Evolutionary conservation across 768 basidiomycete genomes (phyloP), one percentile per base, ranked within the genome.

Genomic region (Gymnopilus junonius): DNA sequence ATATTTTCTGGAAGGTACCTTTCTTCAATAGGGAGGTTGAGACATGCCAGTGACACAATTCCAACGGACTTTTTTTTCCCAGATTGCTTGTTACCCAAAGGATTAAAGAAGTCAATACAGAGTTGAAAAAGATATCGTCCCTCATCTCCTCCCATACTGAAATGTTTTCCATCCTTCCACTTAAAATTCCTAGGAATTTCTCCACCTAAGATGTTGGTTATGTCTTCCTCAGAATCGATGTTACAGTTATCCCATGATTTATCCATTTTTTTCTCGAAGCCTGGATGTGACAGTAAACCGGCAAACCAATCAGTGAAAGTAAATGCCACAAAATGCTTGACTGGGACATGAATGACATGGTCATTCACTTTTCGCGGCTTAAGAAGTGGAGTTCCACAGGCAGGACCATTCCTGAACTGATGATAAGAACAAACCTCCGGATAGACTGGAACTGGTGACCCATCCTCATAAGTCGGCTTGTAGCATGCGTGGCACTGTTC

Each of bases 1-100:
- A 83, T 74, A 58, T 83, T 81, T 64, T 81, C 75, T 0, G 69
- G 25, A 25, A 67, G 63, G 59, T 76, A 77, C 8, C 71, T 69
- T 20, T 71, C 23, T 15, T 70, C 58, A 1, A 70, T 71, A 8
- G 79, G 79, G 11, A 81, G 70, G 62, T 79, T 81, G 8, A 79
- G 59, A 59, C 74, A 77, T 2, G 71, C 68, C 45, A 80, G 58
- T 15, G 71, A 76, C 6, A 82, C 69, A 0, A 67, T 67, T 2
- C 74, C 72, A 21, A 66, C 50, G 1, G 71, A 72, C 8, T 57
- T 67, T 1, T 48, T 61, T 46, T 74, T 70, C 21, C 74, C 74
- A 27, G 73, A 70, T 34, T 67, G 65, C 55, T 72, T 75, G 56
- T 73, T 76, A 6, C 61, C 55, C 37, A 72, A 64, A 20, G 79